Evolutionary conservation across 208 protist species (phyloP).

Genomic region (Leishmania tarentolae): DNA sequence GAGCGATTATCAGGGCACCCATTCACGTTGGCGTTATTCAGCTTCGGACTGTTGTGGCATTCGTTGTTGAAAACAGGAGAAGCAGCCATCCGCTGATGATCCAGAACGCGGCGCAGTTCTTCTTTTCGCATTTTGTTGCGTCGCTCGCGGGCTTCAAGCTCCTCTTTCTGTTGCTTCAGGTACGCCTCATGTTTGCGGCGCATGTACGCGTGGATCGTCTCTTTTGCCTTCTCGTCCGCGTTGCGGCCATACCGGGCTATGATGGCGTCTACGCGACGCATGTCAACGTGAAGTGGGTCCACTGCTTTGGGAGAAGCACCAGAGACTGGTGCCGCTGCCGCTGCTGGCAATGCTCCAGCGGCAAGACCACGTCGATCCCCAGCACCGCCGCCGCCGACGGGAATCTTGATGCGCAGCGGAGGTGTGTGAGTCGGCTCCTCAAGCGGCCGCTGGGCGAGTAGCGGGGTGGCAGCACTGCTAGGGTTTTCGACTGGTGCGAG

Average conservation of each 20-base stretch:
- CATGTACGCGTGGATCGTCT: conserved; percentile 91
- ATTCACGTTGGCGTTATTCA: background rate
- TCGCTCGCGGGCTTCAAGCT: conserved; percentile 53
- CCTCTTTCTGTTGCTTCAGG: conserved; percentile 56
- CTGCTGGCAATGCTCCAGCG: background rate
- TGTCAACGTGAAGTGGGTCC: conserved; percentile 51
- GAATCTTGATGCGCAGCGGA: conserved; percentile 20
- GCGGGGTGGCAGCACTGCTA: background rate
- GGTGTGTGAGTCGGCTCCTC: conserved; percentile 15
- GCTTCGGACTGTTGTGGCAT: conserved; percentile 11
- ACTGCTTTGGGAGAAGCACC: conserved; percentile 10
- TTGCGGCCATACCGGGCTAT: conserved; percentile 77
- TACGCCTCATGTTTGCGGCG: conserved; percentile 88
- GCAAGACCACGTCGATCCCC: conserved; percentile 6
- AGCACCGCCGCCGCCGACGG: conserved; percentile 24
- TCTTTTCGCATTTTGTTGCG: conserved; percentile 59
- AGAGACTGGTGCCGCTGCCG: background rate
- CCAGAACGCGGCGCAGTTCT: conserved; percentile 71
- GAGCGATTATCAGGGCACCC: conserved; percentile 3
- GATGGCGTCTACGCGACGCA: conserved; percentile 84
- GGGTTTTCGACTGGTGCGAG: conserved; percentile 5
- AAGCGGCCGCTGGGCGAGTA: conserved; percentile 12
- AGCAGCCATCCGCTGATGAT: conserved; percentile 47
- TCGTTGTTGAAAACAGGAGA: conserved; percentile 34
- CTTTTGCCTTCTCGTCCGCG: conserved; percentile 68